Evolutionary conservation across 352 stramenopile genomes (phyloP).

Genomic region (Peronospora tabacina): DNA sequence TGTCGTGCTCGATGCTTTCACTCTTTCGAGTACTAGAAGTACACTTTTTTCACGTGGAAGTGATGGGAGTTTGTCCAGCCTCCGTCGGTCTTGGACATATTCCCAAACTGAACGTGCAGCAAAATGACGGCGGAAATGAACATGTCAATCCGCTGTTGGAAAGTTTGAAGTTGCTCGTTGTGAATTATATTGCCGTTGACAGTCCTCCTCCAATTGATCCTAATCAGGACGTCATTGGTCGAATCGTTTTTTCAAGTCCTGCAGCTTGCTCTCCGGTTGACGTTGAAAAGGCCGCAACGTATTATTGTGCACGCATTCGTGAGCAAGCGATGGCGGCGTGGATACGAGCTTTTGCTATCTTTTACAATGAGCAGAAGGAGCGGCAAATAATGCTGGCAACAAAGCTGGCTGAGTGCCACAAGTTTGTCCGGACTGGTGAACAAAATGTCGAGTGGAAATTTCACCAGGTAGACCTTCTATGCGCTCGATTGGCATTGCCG

Average conservation of each 20-base stretch:
- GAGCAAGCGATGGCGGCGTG: conserved; percentile 68
- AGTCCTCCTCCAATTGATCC: conserved; percentile 7
- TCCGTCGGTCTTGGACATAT: conserved; percentile 81
- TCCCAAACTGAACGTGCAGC: conserved; percentile 10
- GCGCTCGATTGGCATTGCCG: conserved; percentile 57
- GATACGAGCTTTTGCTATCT: conserved; percentile 64
- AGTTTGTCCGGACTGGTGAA: conserved; percentile 24
- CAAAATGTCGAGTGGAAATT: conserved; percentile 46
- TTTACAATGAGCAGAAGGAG: conserved; percentile 59
- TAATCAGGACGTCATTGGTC: conserved; percentile 30
- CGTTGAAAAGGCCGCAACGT: conserved; percentile 34
- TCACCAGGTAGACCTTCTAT: conserved; percentile 74
- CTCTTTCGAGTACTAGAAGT: conserved; percentile 68
- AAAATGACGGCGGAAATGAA: conserved; percentile 16
- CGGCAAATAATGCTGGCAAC: conserved; percentile 47
- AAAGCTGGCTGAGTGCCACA: conserved; percentile 52
- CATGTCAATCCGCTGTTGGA: conserved; percentile 55
- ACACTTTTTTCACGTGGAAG: conserved; percentile 82
- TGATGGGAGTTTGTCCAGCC: conserved; percentile 62
- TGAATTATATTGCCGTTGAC: conserved; percentile 39
- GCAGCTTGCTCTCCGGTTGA: conserved; percentile 29
- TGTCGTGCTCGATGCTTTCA: conserved; percentile 48
- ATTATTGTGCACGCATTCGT: conserved; percentile 47
- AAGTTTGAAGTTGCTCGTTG: conserved; percentile 60
- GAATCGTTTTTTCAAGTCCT: conserved; percentile 37